A percentile compares a stretch with the other conserved stretches of the same genome.
Evolutionary conservation across 192 early-diverging fungal genomes (phyloP).

Genomic region (Mortierella claussenii): DNA sequence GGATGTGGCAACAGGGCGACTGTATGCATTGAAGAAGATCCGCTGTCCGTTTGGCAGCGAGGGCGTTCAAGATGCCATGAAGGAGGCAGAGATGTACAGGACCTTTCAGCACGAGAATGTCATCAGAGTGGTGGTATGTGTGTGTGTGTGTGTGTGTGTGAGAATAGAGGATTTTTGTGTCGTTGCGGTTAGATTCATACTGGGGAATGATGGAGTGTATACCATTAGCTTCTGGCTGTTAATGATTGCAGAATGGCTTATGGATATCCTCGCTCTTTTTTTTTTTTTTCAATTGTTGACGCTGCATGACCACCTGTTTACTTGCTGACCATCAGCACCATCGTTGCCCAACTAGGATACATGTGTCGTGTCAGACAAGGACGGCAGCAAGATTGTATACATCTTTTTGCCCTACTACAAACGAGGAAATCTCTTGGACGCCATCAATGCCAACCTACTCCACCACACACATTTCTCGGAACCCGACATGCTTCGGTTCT

Average conservation of each 20-base stretch:
- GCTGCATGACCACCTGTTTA: too few species aligned
- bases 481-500: conserved; percentile 65
- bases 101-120: conserved; percentile 74
- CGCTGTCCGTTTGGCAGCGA: conserved; percentile 69
- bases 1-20: conserved; percentile 55
- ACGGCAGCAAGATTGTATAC: conserved; percentile 64
- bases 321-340: too few species aligned
- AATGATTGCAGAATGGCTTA: too few species aligned
- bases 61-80: conserved; percentile 67
- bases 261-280: too few species aligned
- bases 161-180: too few species aligned
- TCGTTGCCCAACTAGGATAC: conserved; percentile 60
- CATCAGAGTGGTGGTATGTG: conserved; percentile 66
- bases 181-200: not conserved
- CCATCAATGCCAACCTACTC: conserved; percentile 60
- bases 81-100: conserved; percentile 75
- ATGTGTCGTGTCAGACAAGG: conserved; percentile 59
- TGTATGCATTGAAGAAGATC: conserved; percentile 77
- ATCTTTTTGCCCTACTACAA: conserved; percentile 80
- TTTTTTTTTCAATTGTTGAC: too few species aligned
- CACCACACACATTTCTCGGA: conserved; percentile 64
- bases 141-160: not conserved
- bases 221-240: too few species aligned
- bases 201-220: too few species aligned
- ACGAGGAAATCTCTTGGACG: conserved; percentile 67